Evolutionary conservation across 208 protist genomes (phyloP), one percentile per base, ranked within the genome.

Genomic region (Vickermania spadyakhi): DNA sequence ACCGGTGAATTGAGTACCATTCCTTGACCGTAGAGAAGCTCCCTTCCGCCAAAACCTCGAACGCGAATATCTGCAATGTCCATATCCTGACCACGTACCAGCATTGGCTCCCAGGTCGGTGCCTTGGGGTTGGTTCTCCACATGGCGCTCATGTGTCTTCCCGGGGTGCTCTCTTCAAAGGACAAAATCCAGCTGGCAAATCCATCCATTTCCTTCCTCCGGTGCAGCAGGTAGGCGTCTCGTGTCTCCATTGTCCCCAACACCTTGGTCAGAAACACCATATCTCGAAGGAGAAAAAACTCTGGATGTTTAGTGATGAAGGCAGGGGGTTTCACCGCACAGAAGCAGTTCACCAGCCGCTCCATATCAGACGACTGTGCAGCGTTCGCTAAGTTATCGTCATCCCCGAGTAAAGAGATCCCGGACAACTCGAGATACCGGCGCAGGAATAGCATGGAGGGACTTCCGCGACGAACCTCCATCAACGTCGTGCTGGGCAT

Each of bases 231-330:
- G 58, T 93, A 68, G 27, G 80, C 64, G 29, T 90, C 81, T 25
- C 79, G 74, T 68, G 80, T 82, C 60, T 93, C 84, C 86, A 91
- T 89, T 26, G 84, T 91, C 25, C 74, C 74, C 50, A 89, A 64
- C 58, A 91, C 89, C 59, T 88, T 89, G 29, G 79, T 68, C 27
- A 91, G 60, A 29, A 89, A 54, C 42, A 81, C 79, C 74, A 93
- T 79, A 57, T 93, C 83, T 1, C 83, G 82, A 31, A 79, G 56
- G 62, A 77, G 49, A 14, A 51, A 23, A 51, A 91, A 93, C 69
- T 73, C 78, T 13, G 73, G 77, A 62, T 89, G 78, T 56, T 89
- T 74, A 28, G 56, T 58, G 28, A 75, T 72, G 13, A 93, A 57
- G 21, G 74, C 70, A n/a, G 78, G 72, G 36, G 7, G 7, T 56